Evolutionary conservation across 805 yeast genomes (phyloP).

Genomic region (Pichia pseudocactophila): DNA sequence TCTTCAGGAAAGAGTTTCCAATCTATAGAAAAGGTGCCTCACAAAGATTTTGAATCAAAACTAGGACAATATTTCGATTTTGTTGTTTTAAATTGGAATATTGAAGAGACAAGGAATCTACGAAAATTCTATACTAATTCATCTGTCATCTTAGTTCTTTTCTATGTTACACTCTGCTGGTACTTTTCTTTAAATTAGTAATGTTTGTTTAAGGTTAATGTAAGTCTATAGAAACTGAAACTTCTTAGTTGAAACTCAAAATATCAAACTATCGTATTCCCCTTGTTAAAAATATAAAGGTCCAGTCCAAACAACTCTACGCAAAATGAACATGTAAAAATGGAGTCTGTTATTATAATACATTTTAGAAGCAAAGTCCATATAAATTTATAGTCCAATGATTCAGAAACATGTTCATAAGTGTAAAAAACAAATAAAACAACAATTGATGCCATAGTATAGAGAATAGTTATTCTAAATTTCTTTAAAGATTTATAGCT

Average conservation of each 20-base stretch:
- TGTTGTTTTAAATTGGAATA: conserved; percentile 18
- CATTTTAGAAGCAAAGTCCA: conserved; percentile 3
- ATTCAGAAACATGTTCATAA: neutral
- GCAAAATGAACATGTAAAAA: conserved; percentile 6
- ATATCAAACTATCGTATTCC: conserved; percentile 4
- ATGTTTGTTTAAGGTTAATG: too few relatives aligned
- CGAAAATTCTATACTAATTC: conserved; percentile 12
- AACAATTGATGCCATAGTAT: neutral
- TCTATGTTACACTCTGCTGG: neutral
- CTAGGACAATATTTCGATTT: neutral
- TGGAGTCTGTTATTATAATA: conserved; percentile 6
- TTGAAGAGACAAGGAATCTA: conserved; percentile 12
- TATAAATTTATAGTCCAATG: neutral
- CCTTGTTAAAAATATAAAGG: conserved; percentile 1
- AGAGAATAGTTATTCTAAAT: neutral
- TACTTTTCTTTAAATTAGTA: neutral
- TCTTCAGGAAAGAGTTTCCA: too few relatives aligned
- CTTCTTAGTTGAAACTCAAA: too few relatives aligned
- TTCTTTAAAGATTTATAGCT: neutral
- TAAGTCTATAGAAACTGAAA: too few relatives aligned
- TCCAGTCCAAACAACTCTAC: conserved; percentile 9
- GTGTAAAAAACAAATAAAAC: neutral
- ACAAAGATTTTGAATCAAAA: too few relatives aligned
- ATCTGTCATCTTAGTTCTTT: too few relatives aligned
- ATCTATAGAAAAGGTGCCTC: too few relatives aligned